Evolutionary conservation across 2,329 filamentous ascomycete genomes (phyloP).

Genomic region (Aspergillus melleus): DNA sequence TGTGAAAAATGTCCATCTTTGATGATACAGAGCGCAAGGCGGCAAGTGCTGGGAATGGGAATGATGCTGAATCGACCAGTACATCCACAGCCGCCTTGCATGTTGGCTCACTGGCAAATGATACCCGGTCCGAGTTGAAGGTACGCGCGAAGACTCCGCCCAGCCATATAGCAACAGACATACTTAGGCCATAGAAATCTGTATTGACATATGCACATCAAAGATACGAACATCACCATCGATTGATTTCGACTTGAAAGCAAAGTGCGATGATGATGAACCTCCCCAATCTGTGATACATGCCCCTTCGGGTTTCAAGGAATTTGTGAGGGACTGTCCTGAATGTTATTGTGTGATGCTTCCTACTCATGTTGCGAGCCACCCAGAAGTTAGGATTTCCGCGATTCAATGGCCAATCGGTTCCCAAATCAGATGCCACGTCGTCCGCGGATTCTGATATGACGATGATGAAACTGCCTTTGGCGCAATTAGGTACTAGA

Average conservation of each 20-base stretch:
- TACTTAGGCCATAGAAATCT: neutral
- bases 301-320: conserved; percentile 77
- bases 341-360: neutral
- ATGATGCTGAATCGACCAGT: neutral
- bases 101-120: neutral
- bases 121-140: conserved; percentile 22
- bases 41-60: neutral
- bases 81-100: neutral
- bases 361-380: neutral
- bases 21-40: neutral
- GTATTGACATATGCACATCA: neutral
- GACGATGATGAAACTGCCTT: neutral
- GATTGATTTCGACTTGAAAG: conserved; percentile 14
- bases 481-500: conserved; percentile 17
- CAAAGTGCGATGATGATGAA: conserved; percentile 64
- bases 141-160: conserved; percentile 18
- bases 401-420: conserved; percentile 8
- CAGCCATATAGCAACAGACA: neutral
- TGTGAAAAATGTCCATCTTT: neutral
- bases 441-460: neutral
- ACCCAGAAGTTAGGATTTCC: conserved; percentile 9
- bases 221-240: conserved; percentile 34
- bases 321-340: conserved; percentile 62
- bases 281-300: conserved; percentile 83
- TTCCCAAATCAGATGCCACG: conserved; percentile 9